Evolutionary conservation across 148 eudicot genomes (phyloP).

Genomic region (Arctostaphylos glauca): DNA sequence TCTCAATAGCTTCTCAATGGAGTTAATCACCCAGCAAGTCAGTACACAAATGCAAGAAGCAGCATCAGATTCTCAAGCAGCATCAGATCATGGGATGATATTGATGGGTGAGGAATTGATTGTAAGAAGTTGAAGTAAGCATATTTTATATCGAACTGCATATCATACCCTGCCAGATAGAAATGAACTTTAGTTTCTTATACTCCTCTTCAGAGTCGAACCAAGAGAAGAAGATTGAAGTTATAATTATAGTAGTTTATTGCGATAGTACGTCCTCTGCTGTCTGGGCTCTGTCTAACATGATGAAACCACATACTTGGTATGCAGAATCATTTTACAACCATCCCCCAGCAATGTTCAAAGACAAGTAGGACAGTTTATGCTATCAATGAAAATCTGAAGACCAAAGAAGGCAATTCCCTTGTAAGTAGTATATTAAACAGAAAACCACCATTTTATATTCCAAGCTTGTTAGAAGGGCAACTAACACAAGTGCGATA

Average conservation of each 20-base stretch:
- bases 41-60: no score
- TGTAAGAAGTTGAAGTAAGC: slow-evolving; percentile 96
- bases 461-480: neutral
- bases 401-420: neutral
- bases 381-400: neutral
- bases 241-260: slow-evolving; percentile 74
- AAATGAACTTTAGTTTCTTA: slow-evolving; percentile 8
- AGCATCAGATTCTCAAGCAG: no score
- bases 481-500: neutral
- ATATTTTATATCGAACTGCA: slow-evolving; percentile 89
- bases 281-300: slow-evolving; percentile 74
- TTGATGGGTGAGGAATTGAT: slow-evolving; percentile 37
- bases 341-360: neutral
- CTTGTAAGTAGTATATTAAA: neutral
- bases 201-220: neutral
- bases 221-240: neutral
- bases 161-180: slow-evolving; percentile 88
- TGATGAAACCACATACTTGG: slow-evolving; percentile 99
- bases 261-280: slow-evolving; percentile 68
- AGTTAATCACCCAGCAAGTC: no score
- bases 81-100: slow-evolving; percentile 12
- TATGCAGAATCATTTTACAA: slow-evolving; percentile 38
- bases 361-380: neutral
- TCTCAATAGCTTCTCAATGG: no score
- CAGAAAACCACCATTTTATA: neutral